Evolutionary conservation across 805 yeast genomes (phyloP).

Genomic region (Schwanniomyces vanrijiae): DNA sequence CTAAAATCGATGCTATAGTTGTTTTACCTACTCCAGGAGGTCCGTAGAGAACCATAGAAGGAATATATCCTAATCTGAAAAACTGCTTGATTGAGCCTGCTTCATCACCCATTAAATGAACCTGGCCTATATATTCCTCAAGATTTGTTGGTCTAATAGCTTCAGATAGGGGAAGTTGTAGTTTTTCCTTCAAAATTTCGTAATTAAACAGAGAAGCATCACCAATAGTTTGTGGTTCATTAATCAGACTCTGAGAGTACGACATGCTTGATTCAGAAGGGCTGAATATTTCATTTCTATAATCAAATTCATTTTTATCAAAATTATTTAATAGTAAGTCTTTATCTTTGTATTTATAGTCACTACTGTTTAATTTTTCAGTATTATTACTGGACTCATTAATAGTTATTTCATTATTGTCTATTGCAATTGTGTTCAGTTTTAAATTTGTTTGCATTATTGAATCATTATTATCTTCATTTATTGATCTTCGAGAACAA

Average conservation of each 20-base stretch:
- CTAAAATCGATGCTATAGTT: conserved; percentile 70
- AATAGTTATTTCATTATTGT: background rate
- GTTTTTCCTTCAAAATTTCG: background rate
- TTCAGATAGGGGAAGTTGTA: conserved; percentile 63
- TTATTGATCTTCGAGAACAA: background rate
- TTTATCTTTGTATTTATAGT: no score
- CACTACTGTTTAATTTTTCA: background rate
- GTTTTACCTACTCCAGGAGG: conserved; percentile 98
- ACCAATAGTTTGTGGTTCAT: background rate
- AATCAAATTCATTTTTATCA: background rate
- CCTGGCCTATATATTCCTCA: conserved; percentile 80
- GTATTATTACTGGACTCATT: no score
- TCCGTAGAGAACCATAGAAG: conserved; percentile 91
- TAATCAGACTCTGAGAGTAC: background rate
- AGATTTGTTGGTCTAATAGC: conserved; percentile 74
- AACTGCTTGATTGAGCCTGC: conserved; percentile 68
- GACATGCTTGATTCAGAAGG: background rate
- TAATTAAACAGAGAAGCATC: background rate
- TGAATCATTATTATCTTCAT: background rate
- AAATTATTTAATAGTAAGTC: no score
- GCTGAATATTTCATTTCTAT: background rate
- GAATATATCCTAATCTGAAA: conserved; percentile 62
- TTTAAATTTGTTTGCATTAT: background rate
- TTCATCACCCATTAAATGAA: conserved; percentile 61
- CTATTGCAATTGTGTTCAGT: background rate